Conservation (phyloP, 225 moss, liverwort and hornwort species). For the Bryoerythrophyllum caledonicum region DNA sequence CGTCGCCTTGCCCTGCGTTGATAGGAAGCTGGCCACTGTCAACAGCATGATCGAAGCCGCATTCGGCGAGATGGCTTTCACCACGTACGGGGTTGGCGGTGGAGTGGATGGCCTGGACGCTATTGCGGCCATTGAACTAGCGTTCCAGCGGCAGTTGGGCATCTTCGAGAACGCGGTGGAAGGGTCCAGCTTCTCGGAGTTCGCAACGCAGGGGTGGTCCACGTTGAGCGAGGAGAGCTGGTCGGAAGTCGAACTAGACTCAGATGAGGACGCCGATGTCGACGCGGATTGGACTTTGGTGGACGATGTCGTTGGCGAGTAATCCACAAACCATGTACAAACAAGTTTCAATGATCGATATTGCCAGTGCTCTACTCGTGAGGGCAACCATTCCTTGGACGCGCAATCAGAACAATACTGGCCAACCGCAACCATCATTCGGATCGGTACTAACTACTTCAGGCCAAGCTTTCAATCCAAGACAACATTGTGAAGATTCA, state of each 20-base stretch:
- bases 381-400: neutral
- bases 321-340: neutral
- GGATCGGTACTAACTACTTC: neutral
- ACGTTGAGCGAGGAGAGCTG: conserved; percentile 27
- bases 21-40: conserved; percentile 12
- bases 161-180: conserved; percentile 28
- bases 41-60: conserved; percentile 29
- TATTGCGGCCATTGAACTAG: conserved; percentile 16
- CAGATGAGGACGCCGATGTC: conserved; percentile 4
- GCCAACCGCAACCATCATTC: too few species aligned
- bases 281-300: conserved; percentile 23
- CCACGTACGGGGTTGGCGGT: neutral
- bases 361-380: neutral
- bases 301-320: neutral
- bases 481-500: neutral
- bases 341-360: neutral
- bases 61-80: conserved; percentile 10
- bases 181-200: conserved; percentile 14
- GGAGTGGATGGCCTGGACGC: conserved; percentile 5
- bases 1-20: neutral
- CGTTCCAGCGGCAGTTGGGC: conserved; percentile 14
- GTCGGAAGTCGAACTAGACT: conserved; percentile 25
- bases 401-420: neutral
- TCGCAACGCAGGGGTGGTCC: conserved; percentile 1
- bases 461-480: neutral